These are phyloP conservation scores for Rutstroemia sp. DNA, from an alignment of 2,329 filamentous ascomycete species.

Conservation along the genomic window DNA sequence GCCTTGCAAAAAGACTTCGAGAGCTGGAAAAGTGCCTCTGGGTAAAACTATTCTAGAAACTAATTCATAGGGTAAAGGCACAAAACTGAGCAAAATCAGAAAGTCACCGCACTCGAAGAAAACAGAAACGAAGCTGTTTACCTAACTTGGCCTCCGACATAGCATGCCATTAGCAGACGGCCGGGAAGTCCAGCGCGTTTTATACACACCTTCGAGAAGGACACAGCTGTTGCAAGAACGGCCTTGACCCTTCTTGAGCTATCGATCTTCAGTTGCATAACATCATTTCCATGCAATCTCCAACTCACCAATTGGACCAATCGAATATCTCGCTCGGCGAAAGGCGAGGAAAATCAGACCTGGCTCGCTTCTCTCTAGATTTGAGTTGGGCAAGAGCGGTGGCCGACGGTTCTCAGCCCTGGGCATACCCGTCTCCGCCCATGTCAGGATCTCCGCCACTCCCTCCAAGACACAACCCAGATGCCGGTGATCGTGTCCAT, in stretches of 20 bases:
- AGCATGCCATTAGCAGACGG: constrained; percentile 14
- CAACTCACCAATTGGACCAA: constrained; percentile 37
- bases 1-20: too few relatives aligned
- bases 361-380: constrained; percentile 48
- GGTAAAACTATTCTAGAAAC: not conserved
- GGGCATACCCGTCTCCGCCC: constrained; percentile 65
- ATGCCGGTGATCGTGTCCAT: constrained; percentile 48
- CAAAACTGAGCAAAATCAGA: not conserved
- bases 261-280: constrained; percentile 12
- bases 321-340: constrained; percentile 42
- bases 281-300: constrained; percentile 46
- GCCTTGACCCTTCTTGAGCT: constrained; percentile 15
- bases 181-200: constrained; percentile 8
- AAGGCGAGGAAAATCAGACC: constrained; percentile 49
- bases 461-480: constrained; percentile 50
- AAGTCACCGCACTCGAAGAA: not conserved
- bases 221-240: constrained; percentile 14
- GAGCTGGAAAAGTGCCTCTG: not conserved
- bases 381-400: constrained; percentile 48
- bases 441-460: constrained; percentile 63
- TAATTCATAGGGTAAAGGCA: not conserved
- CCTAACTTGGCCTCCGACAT: constrained; percentile 3
- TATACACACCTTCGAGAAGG: constrained; percentile 12
- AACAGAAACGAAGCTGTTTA: not conserved
- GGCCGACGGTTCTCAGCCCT: constrained; percentile 46